These are phyloP conservation scores for Phytophthora aleatoria DNA, from an alignment of 352 stramenopile species.

Conservation along the genomic window DNA sequence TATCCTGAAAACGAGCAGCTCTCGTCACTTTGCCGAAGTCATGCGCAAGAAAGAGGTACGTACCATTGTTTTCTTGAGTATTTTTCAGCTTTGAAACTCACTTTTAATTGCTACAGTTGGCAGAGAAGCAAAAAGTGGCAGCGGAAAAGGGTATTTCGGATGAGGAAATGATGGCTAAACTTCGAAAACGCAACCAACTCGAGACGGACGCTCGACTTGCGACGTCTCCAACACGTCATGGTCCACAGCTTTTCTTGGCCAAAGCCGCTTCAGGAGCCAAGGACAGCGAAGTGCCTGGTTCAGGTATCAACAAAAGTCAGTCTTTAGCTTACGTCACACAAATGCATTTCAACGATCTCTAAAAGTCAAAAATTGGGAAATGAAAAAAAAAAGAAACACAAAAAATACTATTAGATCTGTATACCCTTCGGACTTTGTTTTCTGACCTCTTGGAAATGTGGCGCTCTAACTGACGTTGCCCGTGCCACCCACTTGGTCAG, in stretches of 20 bases:
- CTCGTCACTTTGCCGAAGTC: slow-evolving; percentile 76
- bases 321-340: slow-evolving; percentile 77
- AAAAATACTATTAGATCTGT: slow-evolving; percentile 47
- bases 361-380: background rate
- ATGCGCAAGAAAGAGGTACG: slow-evolving; percentile 84
- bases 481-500: slow-evolving; percentile 80
- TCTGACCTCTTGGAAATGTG: slow-evolving; percentile 10
- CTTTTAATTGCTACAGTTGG: slow-evolving; percentile 39
- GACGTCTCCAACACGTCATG: slow-evolving; percentile 60
- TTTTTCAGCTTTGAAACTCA: background rate
- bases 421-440: slow-evolving; percentile 26
- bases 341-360: slow-evolving; percentile 72
- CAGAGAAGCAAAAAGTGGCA: slow-evolving; percentile 76
- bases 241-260: slow-evolving; percentile 39
- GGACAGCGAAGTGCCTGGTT: background rate
- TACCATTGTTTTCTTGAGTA: background rate
- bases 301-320: slow-evolving; percentile 38
- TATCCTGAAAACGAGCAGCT: slow-evolving; percentile 90
- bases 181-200: slow-evolving; percentile 75
- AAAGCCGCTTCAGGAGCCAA: slow-evolving; percentile 35
- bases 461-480: slow-evolving; percentile 81
- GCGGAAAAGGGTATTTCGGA: slow-evolving; percentile 84
- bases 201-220: slow-evolving; percentile 69
- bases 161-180: slow-evolving; percentile 81
- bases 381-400: slow-evolving; percentile 28